These are phyloP conservation scores for Ceratocystis cacaofunesta DNA, from an alignment of 2,329 filamentous ascomycete genomes.

Conservation along the genomic window DNA sequence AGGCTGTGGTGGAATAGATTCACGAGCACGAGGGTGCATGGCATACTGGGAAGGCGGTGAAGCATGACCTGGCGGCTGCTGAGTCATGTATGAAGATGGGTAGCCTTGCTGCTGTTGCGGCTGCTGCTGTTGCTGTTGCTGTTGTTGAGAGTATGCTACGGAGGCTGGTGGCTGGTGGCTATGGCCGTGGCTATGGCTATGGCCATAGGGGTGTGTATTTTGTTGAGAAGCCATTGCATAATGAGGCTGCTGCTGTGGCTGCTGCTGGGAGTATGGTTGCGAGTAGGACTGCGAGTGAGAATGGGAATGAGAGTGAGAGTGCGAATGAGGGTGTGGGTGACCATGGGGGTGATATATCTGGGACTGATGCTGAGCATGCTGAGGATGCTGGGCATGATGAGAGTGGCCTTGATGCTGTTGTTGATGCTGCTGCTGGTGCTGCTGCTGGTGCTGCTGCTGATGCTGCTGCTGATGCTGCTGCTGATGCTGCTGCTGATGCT, in stretches of 20 bases:
- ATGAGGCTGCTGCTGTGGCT: conserved; percentile 23
- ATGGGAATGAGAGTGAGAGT: conserved; percentile 21
- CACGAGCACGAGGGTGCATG: conserved; percentile 7
- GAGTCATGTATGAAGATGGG: conserved; percentile 4
- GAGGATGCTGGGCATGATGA: conserved; percentile 32
- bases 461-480: too few species aligned
- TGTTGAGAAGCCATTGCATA: conserved; percentile 23
- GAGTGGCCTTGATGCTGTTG: conserved; percentile 31
- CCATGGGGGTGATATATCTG: conserved; percentile 28
- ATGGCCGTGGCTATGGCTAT: conserved; percentile 18
- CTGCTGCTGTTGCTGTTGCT: conserved; percentile 17
- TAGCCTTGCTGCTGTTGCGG: conserved; percentile 12
- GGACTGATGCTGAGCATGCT: conserved; percentile 39
- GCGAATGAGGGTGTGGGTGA: conserved; percentile 14
- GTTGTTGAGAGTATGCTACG: conserved; percentile 14
- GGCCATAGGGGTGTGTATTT: conserved; percentile 26
- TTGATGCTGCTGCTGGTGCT: conserved; percentile 3
- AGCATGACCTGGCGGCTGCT: conserved; percentile 17
- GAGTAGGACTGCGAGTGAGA: conserved; percentile 10
- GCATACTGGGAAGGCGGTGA: conserved; percentile 12
- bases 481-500: conserved; percentile 22
- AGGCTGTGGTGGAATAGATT: neutral
- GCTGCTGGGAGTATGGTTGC: neutral
- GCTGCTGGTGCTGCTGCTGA: conserved; percentile 28
- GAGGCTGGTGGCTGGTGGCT: neutral